Base-by-base conservation (phyloP, 2,329 filamentous ascomycete genomes). In the Cercospora sp. region DNA sequence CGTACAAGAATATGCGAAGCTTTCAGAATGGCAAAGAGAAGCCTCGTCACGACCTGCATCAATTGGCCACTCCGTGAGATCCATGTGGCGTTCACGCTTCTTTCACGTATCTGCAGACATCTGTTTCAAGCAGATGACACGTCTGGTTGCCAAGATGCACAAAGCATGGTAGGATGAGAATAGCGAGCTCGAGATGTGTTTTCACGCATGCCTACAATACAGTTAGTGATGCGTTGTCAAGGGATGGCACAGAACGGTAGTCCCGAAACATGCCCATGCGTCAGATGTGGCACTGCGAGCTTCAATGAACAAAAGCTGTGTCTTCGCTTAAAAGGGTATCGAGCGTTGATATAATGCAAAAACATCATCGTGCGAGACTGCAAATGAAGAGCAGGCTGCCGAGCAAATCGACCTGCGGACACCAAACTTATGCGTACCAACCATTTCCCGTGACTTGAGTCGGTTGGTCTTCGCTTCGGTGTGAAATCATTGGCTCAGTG, bases 401-500 rank as follows among this genome's bases (percentile, higher is more conserved):
- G 13, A 13, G 53, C 26, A 21, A 13, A 34, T 32, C 26, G 26
- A 9, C 21, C 28, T 28, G 9, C 24, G 24, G 18, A 32, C 63
- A 37, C 40, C 28, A 34, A 58, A 9, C 12, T 26, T 68, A 90
- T 71, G 84, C 86, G 76, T 92, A 91, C 90, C 90, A 93, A 26
- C 89, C 87, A 40, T 84, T 80, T 12, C 85, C 84, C 2, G 86
- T 87, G 5, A 86, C 85, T 1, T 84, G 84, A 30, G 82, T 78
- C 6, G 79, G 79, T 66, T 86, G 82, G 70, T 92, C 89, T 70
- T 87, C 82, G 7, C 73, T 69, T 16, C 95, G 87, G 78, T 97
- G 91, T n/a, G 89, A 87, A 70, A 99, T 98, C 80, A 97, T 90
- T 1, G 91, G 85, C 71, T 92, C 85, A n/a, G 82, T 86, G 72